phyloP scores from a whole-genome alignment of 108 stramenopile genomes.

The Cyclotella kingstonii region DNA sequence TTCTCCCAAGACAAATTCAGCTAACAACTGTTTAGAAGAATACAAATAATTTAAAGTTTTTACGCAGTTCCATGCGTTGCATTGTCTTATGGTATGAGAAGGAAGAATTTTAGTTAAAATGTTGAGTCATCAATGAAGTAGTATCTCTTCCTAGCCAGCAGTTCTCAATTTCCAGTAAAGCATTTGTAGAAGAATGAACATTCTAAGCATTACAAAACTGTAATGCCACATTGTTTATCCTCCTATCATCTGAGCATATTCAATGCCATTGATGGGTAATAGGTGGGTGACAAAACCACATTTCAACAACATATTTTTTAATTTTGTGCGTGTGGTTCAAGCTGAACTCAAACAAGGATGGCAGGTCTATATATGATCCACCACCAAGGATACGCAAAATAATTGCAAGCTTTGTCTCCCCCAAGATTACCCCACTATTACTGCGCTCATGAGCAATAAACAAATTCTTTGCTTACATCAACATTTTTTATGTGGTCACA shows the following conservation, averaged over 20 bases:
- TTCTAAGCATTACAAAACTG: background rate
- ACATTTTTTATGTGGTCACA: too few relatives aligned
- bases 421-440: slow-evolving; percentile 1
- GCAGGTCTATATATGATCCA: slow-evolving; percentile 6
- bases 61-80: background rate
- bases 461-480: slow-evolving; percentile 1
- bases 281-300: slow-evolving; percentile 1
- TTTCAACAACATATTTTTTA: background rate
- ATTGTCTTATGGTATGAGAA: background rate
- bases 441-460: background rate
- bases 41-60: background rate
- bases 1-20: background rate
- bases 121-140: too few relatives aligned
- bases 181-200: background rate
- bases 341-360: background rate
- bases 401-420: background rate
- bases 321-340: background rate
- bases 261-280: background rate
- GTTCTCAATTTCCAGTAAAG: background rate
- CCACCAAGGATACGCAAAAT: slow-evolving; percentile 5
- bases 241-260: background rate
- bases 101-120: background rate
- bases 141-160: background rate
- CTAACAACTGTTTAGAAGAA: background rate
- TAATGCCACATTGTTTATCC: background rate